Conservation (phyloP, 2,329 filamentous ascomycete genomes). For the Alternaria metachromatica region DNA sequence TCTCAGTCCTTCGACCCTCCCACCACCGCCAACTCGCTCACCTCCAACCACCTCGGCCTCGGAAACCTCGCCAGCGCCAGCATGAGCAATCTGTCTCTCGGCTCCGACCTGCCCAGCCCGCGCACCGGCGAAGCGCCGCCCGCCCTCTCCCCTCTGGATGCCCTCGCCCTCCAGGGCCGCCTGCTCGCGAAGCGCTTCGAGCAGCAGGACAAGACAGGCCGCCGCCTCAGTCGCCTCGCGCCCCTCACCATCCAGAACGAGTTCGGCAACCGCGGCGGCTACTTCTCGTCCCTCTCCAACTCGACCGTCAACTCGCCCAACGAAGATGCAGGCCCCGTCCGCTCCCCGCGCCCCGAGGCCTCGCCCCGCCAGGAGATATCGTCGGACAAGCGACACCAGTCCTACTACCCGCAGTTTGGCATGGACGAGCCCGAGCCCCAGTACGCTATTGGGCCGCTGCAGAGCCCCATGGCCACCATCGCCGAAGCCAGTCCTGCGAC, state of each 20-base stretch:
- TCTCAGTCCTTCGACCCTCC: constrained; percentile 41
- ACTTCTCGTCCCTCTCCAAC: constrained; percentile 75
- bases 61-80: constrained; percentile 34
- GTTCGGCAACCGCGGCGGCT: constrained; percentile 77
- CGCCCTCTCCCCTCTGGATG: constrained; percentile 91
- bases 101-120: constrained; percentile 54
- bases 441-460: constrained; percentile 34
- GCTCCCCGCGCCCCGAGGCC: constrained; percentile 30
- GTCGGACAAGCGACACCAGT: constrained; percentile 41
- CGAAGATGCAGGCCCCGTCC: constrained; percentile 47
- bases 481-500: constrained; percentile 39
- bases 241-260: constrained; percentile 84
- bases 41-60: constrained; percentile 7
- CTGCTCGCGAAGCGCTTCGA: constrained; percentile 87
- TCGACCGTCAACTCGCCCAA: constrained; percentile 62
- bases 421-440: constrained; percentile 38
- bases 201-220: constrained; percentile 72
- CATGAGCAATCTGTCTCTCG: constrained; percentile 43
- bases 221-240: constrained; percentile 83
- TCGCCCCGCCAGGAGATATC: constrained; percentile 38
- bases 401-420: constrained; percentile 46
- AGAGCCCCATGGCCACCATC: constrained; percentile 44
- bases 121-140: constrained; percentile 72
- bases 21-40: constrained; percentile 17
- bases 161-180: constrained; percentile 90